Evolutionary conservation across 352 stramenopile genomes (phyloP).

Genomic region (Phytophthora rubi): DNA sequence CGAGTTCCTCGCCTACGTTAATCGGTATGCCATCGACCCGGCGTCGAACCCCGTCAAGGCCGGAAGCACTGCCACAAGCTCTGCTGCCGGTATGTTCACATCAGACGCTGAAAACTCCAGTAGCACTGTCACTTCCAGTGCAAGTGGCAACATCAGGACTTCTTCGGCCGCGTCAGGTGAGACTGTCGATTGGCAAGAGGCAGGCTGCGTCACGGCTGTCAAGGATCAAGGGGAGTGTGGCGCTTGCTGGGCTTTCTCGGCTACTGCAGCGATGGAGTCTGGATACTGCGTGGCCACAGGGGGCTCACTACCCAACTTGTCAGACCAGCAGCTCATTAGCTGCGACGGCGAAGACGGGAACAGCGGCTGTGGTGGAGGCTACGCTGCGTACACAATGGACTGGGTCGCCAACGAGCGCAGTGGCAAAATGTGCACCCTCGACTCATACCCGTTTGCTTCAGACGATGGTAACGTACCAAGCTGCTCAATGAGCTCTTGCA

Average conservation of each 20-base stretch:
- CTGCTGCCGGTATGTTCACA: slow-evolving; percentile 37
- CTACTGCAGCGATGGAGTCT: slow-evolving; percentile 63
- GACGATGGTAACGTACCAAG: slow-evolving; percentile 37
- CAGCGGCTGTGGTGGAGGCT: slow-evolving; percentile 66
- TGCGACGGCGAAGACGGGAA: slow-evolving; percentile 59
- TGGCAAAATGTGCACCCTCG: slow-evolving; percentile 63
- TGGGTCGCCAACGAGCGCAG: slow-evolving; percentile 54
- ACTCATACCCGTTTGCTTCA: slow-evolving; percentile 59
- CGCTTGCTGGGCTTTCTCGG: slow-evolving; percentile 68
- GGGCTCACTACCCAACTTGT: slow-evolving; percentile 46
- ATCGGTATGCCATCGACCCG: slow-evolving; percentile 45
- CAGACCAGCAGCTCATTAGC: slow-evolving; percentile 77
- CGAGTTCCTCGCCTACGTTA: slow-evolving; percentile 68
- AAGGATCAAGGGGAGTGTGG: slow-evolving; percentile 64
- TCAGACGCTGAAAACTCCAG: slow-evolving; percentile 25
- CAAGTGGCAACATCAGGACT: slow-evolving; percentile 44
- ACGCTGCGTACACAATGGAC: slow-evolving; percentile 63
- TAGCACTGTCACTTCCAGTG: slow-evolving; percentile 10
- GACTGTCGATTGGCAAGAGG: slow-evolving; percentile 72
- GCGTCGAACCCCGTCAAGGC: slow-evolving; percentile 23
- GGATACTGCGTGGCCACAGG: slow-evolving; percentile 51
- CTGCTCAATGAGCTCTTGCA: slow-evolving; percentile 47
- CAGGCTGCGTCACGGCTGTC: slow-evolving; percentile 76
- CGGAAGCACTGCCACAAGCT: slow-evolving; percentile 22
- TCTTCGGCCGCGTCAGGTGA: slow-evolving; percentile 46